These are phyloP conservation scores for Scedosporium dehoogii DNA, from an alignment of 2,329 filamentous ascomycete genomes.

Conservation along the genomic window DNA sequence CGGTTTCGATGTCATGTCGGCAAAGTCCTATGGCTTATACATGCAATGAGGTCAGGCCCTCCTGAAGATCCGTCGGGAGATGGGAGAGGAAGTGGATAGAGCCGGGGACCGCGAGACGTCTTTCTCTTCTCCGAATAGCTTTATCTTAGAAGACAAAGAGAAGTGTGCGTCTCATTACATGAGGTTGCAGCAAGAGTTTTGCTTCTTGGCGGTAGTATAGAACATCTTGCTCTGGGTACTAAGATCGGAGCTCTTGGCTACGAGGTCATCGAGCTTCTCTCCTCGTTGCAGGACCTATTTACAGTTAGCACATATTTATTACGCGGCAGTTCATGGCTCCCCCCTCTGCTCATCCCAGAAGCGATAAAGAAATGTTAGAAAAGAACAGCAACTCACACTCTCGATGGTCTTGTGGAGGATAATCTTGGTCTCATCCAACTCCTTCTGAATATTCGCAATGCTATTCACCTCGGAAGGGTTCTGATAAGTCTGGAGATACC, in stretches of 20 bases:
- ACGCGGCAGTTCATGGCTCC: no score
- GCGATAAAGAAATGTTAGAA: not conserved
- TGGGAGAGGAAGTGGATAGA: not conserved
- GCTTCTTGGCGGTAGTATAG: slow-evolving; percentile 77
- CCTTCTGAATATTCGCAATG: slow-evolving; percentile 91
- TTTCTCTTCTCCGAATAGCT: not conserved
- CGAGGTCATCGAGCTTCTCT: slow-evolving; percentile 92
- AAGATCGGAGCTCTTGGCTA: slow-evolving; percentile 84
- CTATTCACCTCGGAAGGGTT: slow-evolving; percentile 82
- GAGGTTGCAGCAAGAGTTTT: slow-evolving; percentile 65
- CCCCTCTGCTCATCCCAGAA: not conserved
- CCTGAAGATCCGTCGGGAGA: no score
- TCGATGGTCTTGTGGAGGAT: slow-evolving; percentile 96
- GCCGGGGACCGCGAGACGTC: not conserved
- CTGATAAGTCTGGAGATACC: slow-evolving; percentile 67
- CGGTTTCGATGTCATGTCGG: no score
- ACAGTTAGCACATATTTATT: not conserved
- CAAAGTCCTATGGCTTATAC: no score
- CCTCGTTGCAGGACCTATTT: slow-evolving; percentile 60
- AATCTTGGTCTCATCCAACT: slow-evolving; percentile 96
- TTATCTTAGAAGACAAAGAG: not conserved
- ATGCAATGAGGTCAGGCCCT: no score
- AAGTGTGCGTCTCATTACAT: slow-evolving; percentile 40
- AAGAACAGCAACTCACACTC: slow-evolving; percentile 31
- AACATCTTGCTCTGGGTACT: slow-evolving; percentile 97